Base-by-base conservation (phyloP, 208 protist species). In the Leishmania mexicana region DNA sequence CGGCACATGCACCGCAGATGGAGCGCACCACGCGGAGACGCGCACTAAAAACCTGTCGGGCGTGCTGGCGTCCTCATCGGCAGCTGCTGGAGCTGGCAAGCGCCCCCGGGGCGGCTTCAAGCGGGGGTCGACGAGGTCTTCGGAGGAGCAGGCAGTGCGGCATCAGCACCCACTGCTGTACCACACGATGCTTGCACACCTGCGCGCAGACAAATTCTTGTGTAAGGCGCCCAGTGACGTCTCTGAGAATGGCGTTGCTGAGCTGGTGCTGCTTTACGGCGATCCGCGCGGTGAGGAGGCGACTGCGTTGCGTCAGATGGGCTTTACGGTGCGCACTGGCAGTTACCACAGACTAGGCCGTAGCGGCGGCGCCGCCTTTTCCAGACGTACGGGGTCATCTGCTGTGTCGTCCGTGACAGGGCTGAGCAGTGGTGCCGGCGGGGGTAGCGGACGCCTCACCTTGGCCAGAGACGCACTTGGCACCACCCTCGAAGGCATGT, bases 381-480 rank as follows among this genome's bases (percentile, higher is more conserved):
- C 78, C 45, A 45, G 47, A 13, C 51, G n/a, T 6, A 74, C 28
- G 45, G 70, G 28, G 21, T 21, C 45, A 74, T n/a, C 24, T 74
- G 21, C 70, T 71, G 70, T 11, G 42, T 38, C 54, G 38, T 53
- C 54, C 4, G 24, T 40, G 70, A 21, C 67, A 31, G 54, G 24
- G 68, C 67, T n/a, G 60, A 45, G 28, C 70, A 31, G 47, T 47
- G 67, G 40, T 24, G 67, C 19, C 70, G 17, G 76, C 58, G 84
- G 53, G 31, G 31, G 45, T 47, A 68, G 53, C 15, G 75, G 83
- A 15, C 83, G 83, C 19, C 83, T 70, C 24, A 89, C 85, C 7
- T 24, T 88, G 1, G 75, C 81, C 3, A 86, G 89, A 21, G 92
- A 95, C 79, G 80, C 89, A 3, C 73, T 93, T 5, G 89, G 85